Base-by-base conservation (phyloP, 176 grass and related monocot species). In the Paspalum vaginatum region DNA sequence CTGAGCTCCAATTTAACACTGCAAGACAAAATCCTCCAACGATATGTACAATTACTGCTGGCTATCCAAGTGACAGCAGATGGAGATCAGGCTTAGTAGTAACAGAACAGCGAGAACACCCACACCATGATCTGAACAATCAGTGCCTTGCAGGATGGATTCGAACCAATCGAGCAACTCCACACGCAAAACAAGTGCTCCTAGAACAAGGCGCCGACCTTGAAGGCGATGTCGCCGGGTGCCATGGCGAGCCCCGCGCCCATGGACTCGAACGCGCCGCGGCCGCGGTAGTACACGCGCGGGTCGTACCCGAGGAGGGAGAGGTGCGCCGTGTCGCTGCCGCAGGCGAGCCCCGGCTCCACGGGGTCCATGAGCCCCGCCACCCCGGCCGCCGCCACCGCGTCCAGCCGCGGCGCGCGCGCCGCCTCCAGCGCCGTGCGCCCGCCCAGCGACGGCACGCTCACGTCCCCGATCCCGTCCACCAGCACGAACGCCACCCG, bases 241-340 rank as follows among this genome's bases (percentile, higher is more conserved):
- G 84, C 85, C 96, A 98, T 98, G 69, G 92, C 90, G 54, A 93
- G 84, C 53, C 96, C 96, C 0, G 92, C 88, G 61, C 92, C 96
- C 96, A 93, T 98, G n/a, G 92, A 98, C 81, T 98, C 92, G 83
- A 98, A 98, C 20, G 96, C 92, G 47, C 92, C 96, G 59, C 96
- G 86, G 12, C 96, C 90, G 10, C 88, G 96, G 66, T 95, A 98
- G 86, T 98, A 98, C 43, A 88, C 82, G 11, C 96, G 87, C 9
- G 96, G 96, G 72, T 93, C 86, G 52, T 98, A 98, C 17, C 96
- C 96, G 27, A 95, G 86, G 42, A 95, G 74, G 41, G 92, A 98
- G 22, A 98, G 96, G 79, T 98, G 95, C 44, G 92, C 92, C 7
- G 96, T 98, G 84, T 98, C 92, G 82, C 92, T 98, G 6, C 96